Evolutionary conservation across 805 yeast genomes (phyloP).

Genomic region (Ogataea naganishii): DNA sequence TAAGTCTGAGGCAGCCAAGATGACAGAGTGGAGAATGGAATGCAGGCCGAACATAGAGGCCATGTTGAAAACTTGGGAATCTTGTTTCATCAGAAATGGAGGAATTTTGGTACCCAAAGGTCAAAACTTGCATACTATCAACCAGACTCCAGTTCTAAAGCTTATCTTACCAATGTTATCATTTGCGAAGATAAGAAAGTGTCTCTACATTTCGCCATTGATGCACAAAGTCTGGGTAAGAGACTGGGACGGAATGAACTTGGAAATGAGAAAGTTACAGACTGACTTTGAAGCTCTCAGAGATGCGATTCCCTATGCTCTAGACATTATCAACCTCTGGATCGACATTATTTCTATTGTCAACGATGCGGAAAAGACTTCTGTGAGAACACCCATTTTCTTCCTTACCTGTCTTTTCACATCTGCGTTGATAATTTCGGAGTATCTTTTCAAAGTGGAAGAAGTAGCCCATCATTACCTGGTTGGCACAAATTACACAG

Average conservation of each 20-base stretch:
- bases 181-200: conserved; percentile 59
- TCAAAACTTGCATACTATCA: conserved; percentile 38
- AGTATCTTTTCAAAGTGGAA: conserved; percentile 51
- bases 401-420: conserved; percentile 65
- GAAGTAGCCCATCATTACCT: conserved; percentile 33
- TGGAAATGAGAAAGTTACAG: conserved; percentile 34
- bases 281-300: conserved; percentile 55
- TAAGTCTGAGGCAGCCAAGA: conserved; percentile 30
- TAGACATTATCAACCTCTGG: conserved; percentile 62
- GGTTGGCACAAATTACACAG: conserved; percentile 11
- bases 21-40: conserved; percentile 58
- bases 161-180: conserved; percentile 58
- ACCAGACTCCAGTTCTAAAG: conserved; percentile 47
- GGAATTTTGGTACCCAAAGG: conserved; percentile 52
- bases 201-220: conserved; percentile 53
- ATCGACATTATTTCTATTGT: conserved; percentile 58
- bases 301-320: conserved; percentile 50
- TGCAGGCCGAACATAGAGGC: conserved; percentile 50
- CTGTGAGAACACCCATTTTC: conserved; percentile 68
- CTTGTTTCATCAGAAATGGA: conserved; percentile 48
- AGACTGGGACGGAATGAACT: conserved; percentile 63
- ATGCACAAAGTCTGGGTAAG: conserved; percentile 52
- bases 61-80: conserved; percentile 62
- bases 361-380: conserved; percentile 56
- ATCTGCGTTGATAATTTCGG: conserved; percentile 53